phyloP scores from a whole-genome alignment of 148 eudicot species.

The Pouteria glomerata region DNA sequence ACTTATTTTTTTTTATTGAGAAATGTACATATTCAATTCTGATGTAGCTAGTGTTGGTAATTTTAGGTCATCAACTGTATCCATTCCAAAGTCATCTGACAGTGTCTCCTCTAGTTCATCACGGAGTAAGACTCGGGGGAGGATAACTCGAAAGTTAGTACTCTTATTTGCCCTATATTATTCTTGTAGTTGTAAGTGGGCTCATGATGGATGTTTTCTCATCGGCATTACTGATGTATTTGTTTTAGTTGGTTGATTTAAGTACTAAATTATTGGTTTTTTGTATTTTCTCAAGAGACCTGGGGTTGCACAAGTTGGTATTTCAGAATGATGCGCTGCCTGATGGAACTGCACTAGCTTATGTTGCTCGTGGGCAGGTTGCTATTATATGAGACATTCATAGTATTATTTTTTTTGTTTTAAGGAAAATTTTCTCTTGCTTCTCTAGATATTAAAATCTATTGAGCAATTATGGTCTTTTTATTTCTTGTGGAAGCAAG shows the following conservation, averaged over 20 bases:
- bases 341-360: constrained; percentile 72
- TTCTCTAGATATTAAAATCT: not conserved
- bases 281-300: constrained; percentile 46
- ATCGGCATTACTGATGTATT: not conserved
- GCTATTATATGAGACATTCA: constrained; percentile 2
- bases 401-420: not conserved
- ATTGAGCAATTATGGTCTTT: not conserved
- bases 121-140: constrained; percentile 48
- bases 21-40: not conserved
- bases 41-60: constrained; percentile 1
- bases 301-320: constrained; percentile 69
- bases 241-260: not conserved
- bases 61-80: constrained; percentile 34
- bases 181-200: not conserved
- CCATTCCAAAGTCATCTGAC: constrained; percentile 24
- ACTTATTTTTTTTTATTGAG: no score
- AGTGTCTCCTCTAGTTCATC: constrained; percentile 25
- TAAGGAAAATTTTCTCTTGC: not conserved
- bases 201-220: not conserved
- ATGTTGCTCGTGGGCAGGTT: constrained; percentile 67
- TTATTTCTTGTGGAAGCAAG: not conserved
- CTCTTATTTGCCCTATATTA: not conserved
- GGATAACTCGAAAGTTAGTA: constrained; percentile 70
- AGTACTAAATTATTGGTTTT: not conserved
- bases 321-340: constrained; percentile 63